Conservation (phyloP, 2,329 filamentous ascomycete species). For the Curvularia spicifera region DNA sequence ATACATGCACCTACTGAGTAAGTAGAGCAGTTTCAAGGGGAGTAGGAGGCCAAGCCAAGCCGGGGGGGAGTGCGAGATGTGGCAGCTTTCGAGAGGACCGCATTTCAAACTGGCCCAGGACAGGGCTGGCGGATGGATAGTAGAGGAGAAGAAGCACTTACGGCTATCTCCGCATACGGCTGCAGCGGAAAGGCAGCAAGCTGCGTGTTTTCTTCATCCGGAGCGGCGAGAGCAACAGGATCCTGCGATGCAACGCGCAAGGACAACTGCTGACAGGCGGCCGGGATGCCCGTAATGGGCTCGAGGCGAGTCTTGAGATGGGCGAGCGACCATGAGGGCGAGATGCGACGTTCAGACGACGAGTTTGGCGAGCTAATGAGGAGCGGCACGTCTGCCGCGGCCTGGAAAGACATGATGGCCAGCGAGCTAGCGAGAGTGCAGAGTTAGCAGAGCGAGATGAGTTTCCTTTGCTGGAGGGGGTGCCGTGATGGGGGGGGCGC, state of each 20-base stretch:
- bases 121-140: conserved; percentile 26
- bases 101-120: conserved; percentile 15
- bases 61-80: conserved; percentile 27
- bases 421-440: conserved; percentile 16
- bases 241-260: conserved; percentile 71
- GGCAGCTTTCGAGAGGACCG: conserved; percentile 41
- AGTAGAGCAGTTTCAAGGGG: conserved; percentile 14
- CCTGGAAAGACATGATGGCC: conserved; percentile 42
- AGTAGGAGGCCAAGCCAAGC: conserved; percentile 15
- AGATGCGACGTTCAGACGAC: conserved; percentile 86
- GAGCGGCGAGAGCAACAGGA: conserved; percentile 69
- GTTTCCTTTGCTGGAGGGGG: conserved; percentile 15
- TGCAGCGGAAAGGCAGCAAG: conserved; percentile 71
- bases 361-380: conserved; percentile 77
- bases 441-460: conserved; percentile 19
- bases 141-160: conserved; percentile 59
- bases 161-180: conserved; percentile 79
- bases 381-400: conserved; percentile 75
- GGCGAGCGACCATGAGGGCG: conserved; percentile 86
- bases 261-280: conserved; percentile 75
- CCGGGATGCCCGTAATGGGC: conserved; percentile 89
- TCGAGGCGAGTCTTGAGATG: conserved; percentile 88
- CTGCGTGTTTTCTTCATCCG: conserved; percentile 73
- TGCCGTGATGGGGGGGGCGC: conserved; percentile 14
- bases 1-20: conserved; percentile 17